These are phyloP conservation scores for Suillus weaverae DNA, from an alignment of 768 basidiomycete genomes.

Conservation along the genomic window DNA sequence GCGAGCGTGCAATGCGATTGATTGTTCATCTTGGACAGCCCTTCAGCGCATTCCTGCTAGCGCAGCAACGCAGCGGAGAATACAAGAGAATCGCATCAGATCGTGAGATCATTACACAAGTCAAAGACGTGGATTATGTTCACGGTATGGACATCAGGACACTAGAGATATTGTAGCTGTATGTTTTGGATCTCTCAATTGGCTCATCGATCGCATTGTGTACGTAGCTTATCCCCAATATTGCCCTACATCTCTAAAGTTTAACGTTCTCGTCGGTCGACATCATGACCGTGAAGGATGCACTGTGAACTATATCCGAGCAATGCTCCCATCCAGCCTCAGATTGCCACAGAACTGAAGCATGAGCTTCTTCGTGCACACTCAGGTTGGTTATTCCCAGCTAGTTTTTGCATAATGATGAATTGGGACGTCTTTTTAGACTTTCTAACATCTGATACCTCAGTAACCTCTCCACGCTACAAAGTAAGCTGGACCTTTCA, in stretches of 20 bases:
- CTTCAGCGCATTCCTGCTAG: too few relatives aligned
- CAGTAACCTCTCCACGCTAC: constrained; percentile 10
- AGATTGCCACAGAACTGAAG: constrained; percentile 2
- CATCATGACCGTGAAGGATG: constrained; percentile 1
- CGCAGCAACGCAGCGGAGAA: too few relatives aligned
- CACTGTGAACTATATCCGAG: constrained; percentile 9
- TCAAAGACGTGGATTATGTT: too few relatives aligned
- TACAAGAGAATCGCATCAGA: too few relatives aligned
- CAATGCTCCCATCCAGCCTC: background rate
- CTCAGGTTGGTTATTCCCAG: background rate
- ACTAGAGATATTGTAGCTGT: too few relatives aligned
- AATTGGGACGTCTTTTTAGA: constrained; percentile 6
- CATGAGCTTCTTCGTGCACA: constrained; percentile 3
- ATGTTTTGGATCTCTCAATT: constrained; percentile 8
- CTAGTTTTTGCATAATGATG: background rate
- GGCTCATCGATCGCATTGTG: constrained; percentile 13
- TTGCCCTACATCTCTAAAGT: background rate
- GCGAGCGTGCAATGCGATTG: too few relatives aligned
- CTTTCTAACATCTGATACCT: constrained; percentile 8
- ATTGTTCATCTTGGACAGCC: too few relatives aligned
- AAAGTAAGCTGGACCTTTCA: constrained; percentile 5
- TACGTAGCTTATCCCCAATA: background rate
- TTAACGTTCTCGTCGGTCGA: background rate
- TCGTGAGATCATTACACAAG: too few relatives aligned
- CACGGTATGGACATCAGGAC: too few relatives aligned